Percentiles rank a stretch among this genome's conserved stretches.
These are phyloP conservation scores for Candida sojae DNA, from an alignment of 1,139 yeast genomes.

Conservation along the genomic window DNA sequence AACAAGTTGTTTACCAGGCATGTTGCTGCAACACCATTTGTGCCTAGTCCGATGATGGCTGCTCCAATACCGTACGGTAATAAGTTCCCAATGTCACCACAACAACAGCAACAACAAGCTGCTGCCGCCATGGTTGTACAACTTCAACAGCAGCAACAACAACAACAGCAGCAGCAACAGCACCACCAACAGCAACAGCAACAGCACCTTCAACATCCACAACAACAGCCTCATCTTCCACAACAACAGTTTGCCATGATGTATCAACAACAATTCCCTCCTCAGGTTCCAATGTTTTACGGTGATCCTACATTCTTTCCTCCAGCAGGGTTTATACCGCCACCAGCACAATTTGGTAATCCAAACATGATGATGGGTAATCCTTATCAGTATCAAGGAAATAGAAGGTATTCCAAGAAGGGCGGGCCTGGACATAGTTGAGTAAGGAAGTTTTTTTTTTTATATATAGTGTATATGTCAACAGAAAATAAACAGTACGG, in stretches of 20 bases:
- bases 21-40: conserved; percentile 28
- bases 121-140: conserved; percentile 35
- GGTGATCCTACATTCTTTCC: conserved; percentile 37
- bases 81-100: conserved; percentile 27
- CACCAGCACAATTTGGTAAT: conserved; percentile 21
- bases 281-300: conserved; percentile 19
- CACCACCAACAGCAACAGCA: conserved; percentile 29
- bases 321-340: conserved; percentile 40
- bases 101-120: conserved; percentile 23
- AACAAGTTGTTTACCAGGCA: conserved; percentile 43
- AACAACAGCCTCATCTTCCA: conserved; percentile 8
- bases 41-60: conserved; percentile 37
- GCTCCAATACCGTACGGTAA: conserved; percentile 16
- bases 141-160: conserved; percentile 42
- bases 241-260: conserved; percentile 31
- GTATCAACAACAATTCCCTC: conserved; percentile 36
- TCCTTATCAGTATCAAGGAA: conserved; percentile 13
- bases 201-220: conserved; percentile 40
- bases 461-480: neutral
- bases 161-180: conserved; percentile 32
- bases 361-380: conserved; percentile 9
- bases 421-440: conserved; percentile 13
- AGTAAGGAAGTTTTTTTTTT: neutral
- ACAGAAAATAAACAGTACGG: neutral
- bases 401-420: conserved; percentile 17